Evolutionary conservation across 1,139 yeast species (phyloP), one percentile per base, ranked within the genome.

Genomic region (Suhomyces bribrorum): DNA sequence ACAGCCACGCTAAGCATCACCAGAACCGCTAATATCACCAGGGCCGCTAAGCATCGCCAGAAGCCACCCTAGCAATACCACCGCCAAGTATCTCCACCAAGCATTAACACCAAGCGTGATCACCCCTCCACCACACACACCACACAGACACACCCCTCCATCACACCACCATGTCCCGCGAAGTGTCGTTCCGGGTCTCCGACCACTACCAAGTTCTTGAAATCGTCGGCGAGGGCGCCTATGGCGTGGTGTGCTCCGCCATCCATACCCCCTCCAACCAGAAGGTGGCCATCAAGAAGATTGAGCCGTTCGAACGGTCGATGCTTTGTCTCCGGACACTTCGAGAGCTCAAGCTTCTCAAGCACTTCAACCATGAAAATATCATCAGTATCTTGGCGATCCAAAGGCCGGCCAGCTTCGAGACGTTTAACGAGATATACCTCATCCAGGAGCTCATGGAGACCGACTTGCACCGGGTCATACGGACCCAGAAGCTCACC

Each of bases 391-490:
- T 92, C 17, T 73, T 89, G 51, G 98, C 94, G 57, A 84, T 92
- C 43, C 97, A 92, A 62, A 79, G 86, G 52, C 98, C 98, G 1
- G 72, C 77, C 36, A 76, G 78, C 46, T 86, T 77, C 57, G 92
- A 86, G 29, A 64, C 75, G 34, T 89, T 92, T 60, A 76, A 78
- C 47, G 97, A 92, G 56, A 96, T 92, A 22, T 92, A 92, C 64
- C 70, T 92, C 39, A 85, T 92, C 46, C 97, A 92, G 64, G 98
- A 92, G 58, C 78, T 87, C 51, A 90, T 92, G 97, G 97, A 92
- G 57, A 87, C 97, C 0, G 98, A 92, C 59, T 69, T 92, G 59
- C 95, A 90, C 61, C 76, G 92, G 30, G 96, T 92, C 26, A 89
- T 92, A 45, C 77, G 88, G 36, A 83, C 96, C 9, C 97, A 92